These are phyloP conservation scores for Penicillium ucsense DNA, from an alignment of 495 filamentous ascomycete species.

Conservation along the genomic window DNA sequence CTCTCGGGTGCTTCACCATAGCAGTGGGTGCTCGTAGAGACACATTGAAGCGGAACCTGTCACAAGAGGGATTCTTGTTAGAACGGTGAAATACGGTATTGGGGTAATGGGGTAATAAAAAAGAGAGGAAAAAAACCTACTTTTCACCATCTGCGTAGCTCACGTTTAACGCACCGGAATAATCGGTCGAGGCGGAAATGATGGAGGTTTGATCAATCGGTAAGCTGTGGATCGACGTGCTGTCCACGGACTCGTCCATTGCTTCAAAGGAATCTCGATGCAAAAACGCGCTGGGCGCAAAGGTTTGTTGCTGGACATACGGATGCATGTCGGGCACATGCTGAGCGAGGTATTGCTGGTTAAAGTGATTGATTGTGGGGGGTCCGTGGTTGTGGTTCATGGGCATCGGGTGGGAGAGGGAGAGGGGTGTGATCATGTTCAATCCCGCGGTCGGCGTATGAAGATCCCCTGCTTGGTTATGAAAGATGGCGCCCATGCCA, in stretches of 20 bases:
- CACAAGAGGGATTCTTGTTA: conserved; percentile 8
- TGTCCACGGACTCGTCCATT: conserved; percentile 56
- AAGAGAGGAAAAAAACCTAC: conserved; percentile 17
- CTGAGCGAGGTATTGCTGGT: conserved; percentile 53
- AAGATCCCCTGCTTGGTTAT: conserved; percentile 77
- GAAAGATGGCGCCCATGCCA: conserved; percentile 72
- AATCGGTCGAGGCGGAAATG: conserved; percentile 17
- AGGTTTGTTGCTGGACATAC: conserved; percentile 57
- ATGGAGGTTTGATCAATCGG: conserved; percentile 25
- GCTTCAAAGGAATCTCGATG: conserved; percentile 72
- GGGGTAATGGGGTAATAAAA: no score
- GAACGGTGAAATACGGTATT: no score
- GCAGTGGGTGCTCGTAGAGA: conserved; percentile 92
- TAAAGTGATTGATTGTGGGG: conserved; percentile 44
- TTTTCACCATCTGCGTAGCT: conserved; percentile 35
- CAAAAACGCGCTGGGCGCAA: conserved; percentile 71
- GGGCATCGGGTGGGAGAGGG: conserved; percentile 52
- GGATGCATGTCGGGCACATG: conserved; percentile 67
- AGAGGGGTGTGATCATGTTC: conserved; percentile 76
- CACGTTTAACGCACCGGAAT: conserved; percentile 12
- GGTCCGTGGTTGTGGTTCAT: conserved; percentile 19
- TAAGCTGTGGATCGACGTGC: conserved; percentile 46
- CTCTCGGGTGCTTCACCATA: conserved; percentile 76
- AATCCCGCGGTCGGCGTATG: conserved; percentile 74
- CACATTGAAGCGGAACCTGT: conserved; percentile 82